These are phyloP conservation scores for Fusarium sp. DNA, from an alignment of 2,329 filamentous ascomycete genomes.

Conservation along the genomic window DNA sequence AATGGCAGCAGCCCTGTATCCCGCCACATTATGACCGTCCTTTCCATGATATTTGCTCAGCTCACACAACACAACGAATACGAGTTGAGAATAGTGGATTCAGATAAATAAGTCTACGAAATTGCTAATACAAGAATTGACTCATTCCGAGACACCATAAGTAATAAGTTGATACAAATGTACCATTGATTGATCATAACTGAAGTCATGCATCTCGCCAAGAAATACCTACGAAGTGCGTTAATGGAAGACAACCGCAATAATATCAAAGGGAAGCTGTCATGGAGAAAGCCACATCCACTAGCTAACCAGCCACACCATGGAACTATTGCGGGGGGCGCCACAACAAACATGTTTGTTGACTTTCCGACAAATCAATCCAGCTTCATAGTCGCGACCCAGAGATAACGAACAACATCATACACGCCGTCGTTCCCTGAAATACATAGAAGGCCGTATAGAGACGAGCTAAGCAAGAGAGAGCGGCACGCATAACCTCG, in stretches of 20 bases:
- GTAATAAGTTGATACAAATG: not conserved
- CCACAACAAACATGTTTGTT: slow-evolving; percentile 35
- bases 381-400: slow-evolving; percentile 11
- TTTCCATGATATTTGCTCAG: not conserved
- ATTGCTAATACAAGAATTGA: not conserved
- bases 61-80: not conserved
- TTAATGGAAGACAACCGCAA: not conserved
- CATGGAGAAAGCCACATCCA: slow-evolving; percentile 21
- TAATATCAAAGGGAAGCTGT: slow-evolving; percentile 6
- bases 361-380: slow-evolving; percentile 26
- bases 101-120: not conserved
- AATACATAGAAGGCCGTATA: not conserved
- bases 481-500: not conserved
- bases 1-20: not conserved
- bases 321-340: slow-evolving; percentile 19
- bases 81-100: not conserved
- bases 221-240: not conserved
- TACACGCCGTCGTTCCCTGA: not conserved
- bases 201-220: not conserved
- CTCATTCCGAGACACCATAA: not conserved
- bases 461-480: not conserved
- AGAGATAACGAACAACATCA: not conserved
- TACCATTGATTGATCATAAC: no score
- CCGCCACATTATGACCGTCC: not conserved
- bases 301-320: slow-evolving; percentile 19